Evolutionary conservation across 2,329 filamentous ascomycete species (phyloP).

Genomic region (Exophiala phaeomuriformis): DNA sequence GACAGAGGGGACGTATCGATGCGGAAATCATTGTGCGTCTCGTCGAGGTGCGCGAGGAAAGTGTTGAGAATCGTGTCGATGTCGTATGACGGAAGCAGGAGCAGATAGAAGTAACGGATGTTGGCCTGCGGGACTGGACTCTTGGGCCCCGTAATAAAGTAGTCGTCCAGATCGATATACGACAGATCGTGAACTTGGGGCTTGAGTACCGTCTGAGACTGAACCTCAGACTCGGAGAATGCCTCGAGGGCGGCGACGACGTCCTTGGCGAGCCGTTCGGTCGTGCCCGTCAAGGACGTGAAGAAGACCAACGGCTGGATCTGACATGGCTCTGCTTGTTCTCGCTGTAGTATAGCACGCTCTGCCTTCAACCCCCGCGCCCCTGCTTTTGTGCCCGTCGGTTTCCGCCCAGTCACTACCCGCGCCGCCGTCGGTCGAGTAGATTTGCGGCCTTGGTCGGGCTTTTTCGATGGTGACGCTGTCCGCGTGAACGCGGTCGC

Average conservation of each 20-base stretch:
- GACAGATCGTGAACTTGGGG: slow-evolving; percentile 70
- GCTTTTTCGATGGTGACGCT: neutral
- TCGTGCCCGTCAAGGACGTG: slow-evolving; percentile 78
- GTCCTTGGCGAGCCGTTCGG: slow-evolving; percentile 62
- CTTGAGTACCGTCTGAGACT: slow-evolving; percentile 36
- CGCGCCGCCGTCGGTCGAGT: slow-evolving; percentile 12
- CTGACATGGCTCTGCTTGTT: neutral
- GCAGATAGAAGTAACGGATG: slow-evolving; percentile 60
- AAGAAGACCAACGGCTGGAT: slow-evolving; percentile 74
- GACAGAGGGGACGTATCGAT: slow-evolving; percentile 83
- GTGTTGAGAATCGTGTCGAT: slow-evolving; percentile 87
- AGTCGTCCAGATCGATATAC: slow-evolving; percentile 86
- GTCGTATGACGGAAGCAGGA: slow-evolving; percentile 86
- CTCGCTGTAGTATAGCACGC: neutral
- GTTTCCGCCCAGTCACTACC: slow-evolving; percentile 25
- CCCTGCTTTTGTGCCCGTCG: slow-evolving; percentile 6
- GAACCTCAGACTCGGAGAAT: slow-evolving; percentile 20
- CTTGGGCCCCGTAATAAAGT: slow-evolving; percentile 66
- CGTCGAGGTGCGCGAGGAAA: slow-evolving; percentile 76
- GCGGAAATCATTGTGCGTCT: slow-evolving; percentile 94
- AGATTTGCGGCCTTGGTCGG: slow-evolving; percentile 12
- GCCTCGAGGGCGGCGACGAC: slow-evolving; percentile 52
- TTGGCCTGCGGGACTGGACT: slow-evolving; percentile 14
- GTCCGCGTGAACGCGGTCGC: neutral
- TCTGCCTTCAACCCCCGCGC: neutral